These are phyloP conservation scores for Colletotrichum orbiculare DNA, from an alignment of 2,329 filamentous ascomycete genomes.

Conservation along the genomic window DNA sequence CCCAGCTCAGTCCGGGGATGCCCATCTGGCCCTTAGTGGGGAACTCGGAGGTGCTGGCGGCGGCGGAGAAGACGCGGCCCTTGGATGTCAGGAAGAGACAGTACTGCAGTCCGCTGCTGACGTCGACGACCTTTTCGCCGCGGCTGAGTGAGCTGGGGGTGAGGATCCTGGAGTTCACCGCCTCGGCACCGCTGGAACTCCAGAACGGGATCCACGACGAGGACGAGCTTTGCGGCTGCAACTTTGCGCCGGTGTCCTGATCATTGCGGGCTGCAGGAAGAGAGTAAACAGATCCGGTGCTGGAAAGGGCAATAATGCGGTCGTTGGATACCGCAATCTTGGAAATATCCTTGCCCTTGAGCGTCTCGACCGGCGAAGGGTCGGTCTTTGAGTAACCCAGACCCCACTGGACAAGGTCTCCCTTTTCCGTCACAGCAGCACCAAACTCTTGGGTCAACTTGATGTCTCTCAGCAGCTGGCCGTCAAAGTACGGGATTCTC, in stretches of 20 bases:
- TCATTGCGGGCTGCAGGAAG: slow-evolving; percentile 81
- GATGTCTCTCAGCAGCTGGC: slow-evolving; percentile 84
- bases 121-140: slow-evolving; percentile 78
- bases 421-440: slow-evolving; percentile 86
- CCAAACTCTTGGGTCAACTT: slow-evolving; percentile 87
- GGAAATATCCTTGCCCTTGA: slow-evolving; percentile 83
- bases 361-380: slow-evolving; percentile 73
- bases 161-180: slow-evolving; percentile 78
- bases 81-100: slow-evolving; percentile 84
- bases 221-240: slow-evolving; percentile 61
- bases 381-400: slow-evolving; percentile 75
- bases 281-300: slow-evolving; percentile 84
- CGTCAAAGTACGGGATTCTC: slow-evolving; percentile 85
- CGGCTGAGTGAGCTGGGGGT: slow-evolving; percentile 72
- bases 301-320: slow-evolving; percentile 82
- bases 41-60: slow-evolving; percentile 80
- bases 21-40: slow-evolving; percentile 89
- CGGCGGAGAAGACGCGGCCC: slow-evolving; percentile 90
- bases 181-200: slow-evolving; percentile 50
- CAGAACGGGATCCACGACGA: slow-evolving; percentile 80
- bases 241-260: slow-evolving; percentile 73
- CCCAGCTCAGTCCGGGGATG: slow-evolving; percentile 84
- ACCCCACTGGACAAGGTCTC: slow-evolving; percentile 94
- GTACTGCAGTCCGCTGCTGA: slow-evolving; percentile 86
- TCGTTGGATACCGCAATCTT: slow-evolving; percentile 84